Conservation (phyloP, 257 asterid species). For the Eucommia ulmoides region DNA sequence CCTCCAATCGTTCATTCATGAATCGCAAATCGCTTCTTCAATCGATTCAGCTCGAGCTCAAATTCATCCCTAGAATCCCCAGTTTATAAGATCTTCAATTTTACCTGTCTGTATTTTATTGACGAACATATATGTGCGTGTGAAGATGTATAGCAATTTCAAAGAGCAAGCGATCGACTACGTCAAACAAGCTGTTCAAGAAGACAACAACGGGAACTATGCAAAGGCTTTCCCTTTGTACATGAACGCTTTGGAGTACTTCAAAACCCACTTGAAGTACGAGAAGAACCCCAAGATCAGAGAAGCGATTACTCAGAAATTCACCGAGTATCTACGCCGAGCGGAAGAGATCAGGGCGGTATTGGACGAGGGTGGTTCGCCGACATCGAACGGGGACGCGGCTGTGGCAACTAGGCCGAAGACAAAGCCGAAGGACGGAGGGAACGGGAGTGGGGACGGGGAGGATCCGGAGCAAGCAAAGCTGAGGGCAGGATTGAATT, state of each 20-base stretch:
- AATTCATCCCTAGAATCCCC: no score
- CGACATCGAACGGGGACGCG: neutral
- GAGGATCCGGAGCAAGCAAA: neutral
- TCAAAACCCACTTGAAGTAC: slow-evolving; percentile 5
- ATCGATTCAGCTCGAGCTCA: no score
- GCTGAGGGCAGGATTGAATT: neutral
- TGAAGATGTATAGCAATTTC: slow-evolving; percentile 1
- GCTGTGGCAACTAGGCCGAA: neutral
- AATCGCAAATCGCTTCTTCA: no score
- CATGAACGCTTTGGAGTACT: slow-evolving; percentile 1
- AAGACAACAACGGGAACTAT: neutral
- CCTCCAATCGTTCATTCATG: no score
- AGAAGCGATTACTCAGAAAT: neutral
- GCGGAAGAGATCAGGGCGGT: neutral
- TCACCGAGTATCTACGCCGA: neutral
- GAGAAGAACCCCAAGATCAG: slow-evolving; percentile 2
- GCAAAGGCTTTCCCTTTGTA: neutral
- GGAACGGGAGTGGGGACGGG: neutral
- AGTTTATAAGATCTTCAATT: no score
- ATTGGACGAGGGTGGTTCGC: neutral
- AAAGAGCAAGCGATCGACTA: slow-evolving; percentile 3
- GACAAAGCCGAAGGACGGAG: slow-evolving; percentile 2
- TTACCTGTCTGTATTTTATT: no score
- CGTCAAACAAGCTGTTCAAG: slow-evolving; percentile 2
- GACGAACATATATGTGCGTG: neutral